phyloP scores from a whole-genome alignment of 2,329 filamentous ascomycete genomes.

The Hymenoscyphus salicellus region DNA sequence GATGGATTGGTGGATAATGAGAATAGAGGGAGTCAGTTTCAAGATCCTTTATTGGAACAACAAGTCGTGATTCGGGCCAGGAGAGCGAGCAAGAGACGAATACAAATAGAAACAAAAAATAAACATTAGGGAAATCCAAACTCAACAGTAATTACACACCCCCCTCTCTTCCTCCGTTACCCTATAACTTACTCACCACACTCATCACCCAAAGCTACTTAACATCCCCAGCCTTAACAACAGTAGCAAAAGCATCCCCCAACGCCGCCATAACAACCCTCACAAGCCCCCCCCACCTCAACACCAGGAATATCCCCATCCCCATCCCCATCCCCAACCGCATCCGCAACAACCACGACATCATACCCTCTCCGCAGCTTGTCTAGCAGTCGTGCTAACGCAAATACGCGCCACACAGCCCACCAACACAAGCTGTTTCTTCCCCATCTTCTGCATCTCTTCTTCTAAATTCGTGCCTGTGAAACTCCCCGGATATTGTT shows the following conservation, averaged over 20 bases:
- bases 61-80: too few relatives aligned
- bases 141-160: too few relatives aligned
- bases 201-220: too few relatives aligned
- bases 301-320: constrained; percentile 63
- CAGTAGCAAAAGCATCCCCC: constrained; percentile 60
- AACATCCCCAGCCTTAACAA: constrained; percentile 43
- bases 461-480: constrained; percentile 57
- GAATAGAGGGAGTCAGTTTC: too few relatives aligned
- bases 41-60: too few relatives aligned
- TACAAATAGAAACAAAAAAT: too few relatives aligned
- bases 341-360: constrained; percentile 59
- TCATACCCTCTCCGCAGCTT: constrained; percentile 62
- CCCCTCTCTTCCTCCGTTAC: too few relatives aligned
- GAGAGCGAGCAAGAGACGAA: too few relatives aligned
- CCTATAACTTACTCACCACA: too few relatives aligned
- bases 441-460: constrained; percentile 48
- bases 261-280: constrained; percentile 55
- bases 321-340: too few relatives aligned
- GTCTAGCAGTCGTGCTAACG: constrained; percentile 62
- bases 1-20: too few relatives aligned
- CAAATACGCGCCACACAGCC: constrained; percentile 66
- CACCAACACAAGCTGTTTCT: constrained; percentile 57
- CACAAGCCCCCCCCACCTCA: constrained; percentile 50
- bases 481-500: constrained; percentile 58
- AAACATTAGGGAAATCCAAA: too few relatives aligned